phyloP scores from a whole-genome alignment of 2,329 filamentous ascomycete species.

The Lasiodiplodia theobromae region DNA sequence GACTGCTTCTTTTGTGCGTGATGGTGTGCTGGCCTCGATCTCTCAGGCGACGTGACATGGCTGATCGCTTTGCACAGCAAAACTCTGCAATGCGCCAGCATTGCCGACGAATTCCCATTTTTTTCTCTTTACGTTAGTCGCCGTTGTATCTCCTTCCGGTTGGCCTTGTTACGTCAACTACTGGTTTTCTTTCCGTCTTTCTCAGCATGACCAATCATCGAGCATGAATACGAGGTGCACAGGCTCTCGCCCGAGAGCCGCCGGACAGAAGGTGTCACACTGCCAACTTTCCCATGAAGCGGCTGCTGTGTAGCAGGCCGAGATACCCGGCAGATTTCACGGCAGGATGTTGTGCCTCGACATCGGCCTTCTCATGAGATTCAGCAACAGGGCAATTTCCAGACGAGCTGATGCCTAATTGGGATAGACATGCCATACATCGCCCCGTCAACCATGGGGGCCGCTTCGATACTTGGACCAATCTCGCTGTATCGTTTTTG shows the following conservation, averaged over 20 bases:
- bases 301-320: neutral
- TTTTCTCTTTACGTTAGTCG: slow-evolving; percentile 20
- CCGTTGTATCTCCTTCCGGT: slow-evolving; percentile 8
- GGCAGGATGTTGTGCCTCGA: neutral
- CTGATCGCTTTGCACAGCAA: slow-evolving; percentile 21
- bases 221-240: slow-evolving; percentile 4
- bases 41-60: slow-evolving; percentile 20
- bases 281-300: neutral
- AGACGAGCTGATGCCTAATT: neutral
- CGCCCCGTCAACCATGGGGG: neutral
- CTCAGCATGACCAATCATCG: slow-evolving; percentile 16
- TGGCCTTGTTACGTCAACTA: slow-evolving; percentile 14
- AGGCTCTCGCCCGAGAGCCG: slow-evolving; percentile 11
- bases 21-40: slow-evolving; percentile 23
- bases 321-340: neutral
- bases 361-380: neutral
- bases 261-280: neutral
- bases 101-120: slow-evolving; percentile 19
- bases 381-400: neutral
- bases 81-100: slow-evolving; percentile 10
- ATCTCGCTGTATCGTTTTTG: neutral
- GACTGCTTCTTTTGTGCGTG: slow-evolving; percentile 21
- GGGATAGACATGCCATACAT: neutral
- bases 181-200: slow-evolving; percentile 10
- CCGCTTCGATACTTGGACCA: neutral